A percentile compares a stretch with the other conserved stretches of the same genome.
Conservation (phyloP, 2,329 filamentous ascomycete species). For the Fusarium nisikadoi region DNA sequence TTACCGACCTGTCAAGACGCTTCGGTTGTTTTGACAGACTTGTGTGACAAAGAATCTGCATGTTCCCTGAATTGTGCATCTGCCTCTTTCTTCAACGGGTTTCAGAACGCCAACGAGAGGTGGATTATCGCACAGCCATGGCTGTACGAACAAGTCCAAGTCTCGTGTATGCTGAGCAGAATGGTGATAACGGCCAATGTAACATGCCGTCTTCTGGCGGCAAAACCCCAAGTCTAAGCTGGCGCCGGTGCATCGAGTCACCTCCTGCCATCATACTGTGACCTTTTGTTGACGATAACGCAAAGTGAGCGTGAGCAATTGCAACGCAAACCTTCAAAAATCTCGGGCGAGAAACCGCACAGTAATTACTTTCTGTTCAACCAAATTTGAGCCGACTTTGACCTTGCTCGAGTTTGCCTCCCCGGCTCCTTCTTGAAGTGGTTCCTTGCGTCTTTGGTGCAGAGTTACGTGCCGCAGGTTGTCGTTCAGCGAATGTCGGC, state of each 20-base stretch:
- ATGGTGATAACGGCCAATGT: conserved; percentile 3
- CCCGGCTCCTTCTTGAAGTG: conserved; percentile 55
- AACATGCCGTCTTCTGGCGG: background rate
- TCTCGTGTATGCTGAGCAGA: conserved; percentile 9
- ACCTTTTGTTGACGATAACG: background rate
- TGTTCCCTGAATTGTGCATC: conserved; percentile 29
- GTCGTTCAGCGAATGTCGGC: conserved; percentile 55
- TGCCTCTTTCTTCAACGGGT: background rate
- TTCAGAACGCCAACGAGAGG: conserved; percentile 11
- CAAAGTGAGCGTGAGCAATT: background rate
- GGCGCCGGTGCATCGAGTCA: background rate
- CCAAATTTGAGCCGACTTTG: conserved; percentile 71
- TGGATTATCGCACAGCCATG: conserved; percentile 9
- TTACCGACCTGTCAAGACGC: conserved; percentile 29
- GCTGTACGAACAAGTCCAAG: conserved; percentile 9
- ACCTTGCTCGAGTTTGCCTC: conserved; percentile 62
- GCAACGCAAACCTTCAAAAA: background rate
- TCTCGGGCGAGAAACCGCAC: background rate
- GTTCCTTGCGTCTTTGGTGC: conserved; percentile 48
- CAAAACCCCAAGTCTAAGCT: background rate
- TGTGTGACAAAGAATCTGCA: conserved; percentile 28
- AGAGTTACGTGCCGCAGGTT: conserved; percentile 47
- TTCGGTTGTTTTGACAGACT: conserved; percentile 35
- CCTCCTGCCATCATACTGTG: conserved; percentile 1
- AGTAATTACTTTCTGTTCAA: conserved; percentile 47